Evolutionary conservation across 371 early-diverging fungal genomes (phyloP).

Genomic region (Mortierella sp.): DNA sequence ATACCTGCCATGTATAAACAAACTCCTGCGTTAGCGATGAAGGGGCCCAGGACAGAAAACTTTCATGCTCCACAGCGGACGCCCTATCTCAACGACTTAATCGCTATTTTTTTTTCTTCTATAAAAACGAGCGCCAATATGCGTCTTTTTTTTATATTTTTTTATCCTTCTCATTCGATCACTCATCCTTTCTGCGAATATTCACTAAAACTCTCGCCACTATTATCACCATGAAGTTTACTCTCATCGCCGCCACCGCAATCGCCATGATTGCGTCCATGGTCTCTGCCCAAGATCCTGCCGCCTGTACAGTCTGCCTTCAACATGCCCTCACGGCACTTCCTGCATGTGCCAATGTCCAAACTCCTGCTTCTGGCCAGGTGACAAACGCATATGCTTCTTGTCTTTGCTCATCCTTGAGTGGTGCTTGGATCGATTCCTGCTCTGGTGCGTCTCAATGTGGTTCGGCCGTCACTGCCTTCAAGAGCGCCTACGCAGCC

Average conservation of each 20-base stretch:
- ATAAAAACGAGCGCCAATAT: too few relatives aligned
- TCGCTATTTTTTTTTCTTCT: too few relatives aligned
- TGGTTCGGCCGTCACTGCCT: constrained; percentile 14
- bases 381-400: constrained; percentile 35
- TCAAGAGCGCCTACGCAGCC: constrained; percentile 19
- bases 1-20: too few relatives aligned
- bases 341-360: constrained; percentile 33
- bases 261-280: constrained; percentile 19
- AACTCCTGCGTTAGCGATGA: too few relatives aligned
- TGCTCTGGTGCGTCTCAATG: constrained; percentile 25
- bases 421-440: constrained; percentile 37
- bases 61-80: too few relatives aligned
- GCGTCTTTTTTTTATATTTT: background rate
- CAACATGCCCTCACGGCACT: constrained; percentile 30
- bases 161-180: background rate
- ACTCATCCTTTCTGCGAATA: background rate
- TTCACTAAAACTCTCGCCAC: background rate
- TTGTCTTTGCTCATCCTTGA: constrained; percentile 47
- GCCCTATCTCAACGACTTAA: too few relatives aligned
- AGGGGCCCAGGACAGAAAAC: too few relatives aligned
- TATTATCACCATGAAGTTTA: constrained; percentile 33
- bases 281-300: constrained; percentile 35
- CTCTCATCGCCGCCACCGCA: constrained; percentile 5
- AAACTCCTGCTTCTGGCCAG: constrained; percentile 5
- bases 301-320: constrained; percentile 34